A percentile compares a stretch with the other conserved stretches of the same genome.
phyloP scores from a whole-genome alignment of 2,329 filamentous ascomycete species.

The Paramyrothecium sp. region DNA sequence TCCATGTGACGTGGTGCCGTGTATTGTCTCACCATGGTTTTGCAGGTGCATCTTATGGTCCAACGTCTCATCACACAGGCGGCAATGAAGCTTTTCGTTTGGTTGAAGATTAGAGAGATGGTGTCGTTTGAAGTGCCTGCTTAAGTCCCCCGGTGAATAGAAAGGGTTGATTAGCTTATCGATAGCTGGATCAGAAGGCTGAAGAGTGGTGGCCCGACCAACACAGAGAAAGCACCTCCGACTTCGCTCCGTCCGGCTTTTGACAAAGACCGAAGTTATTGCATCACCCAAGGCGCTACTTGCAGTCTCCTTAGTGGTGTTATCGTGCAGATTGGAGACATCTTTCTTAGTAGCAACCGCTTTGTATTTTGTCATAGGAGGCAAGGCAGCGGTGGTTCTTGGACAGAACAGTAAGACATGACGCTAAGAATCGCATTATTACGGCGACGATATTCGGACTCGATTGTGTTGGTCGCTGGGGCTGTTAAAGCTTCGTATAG shows the following conservation, averaged over 20 bases:
- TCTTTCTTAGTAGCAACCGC: no score
- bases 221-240: conserved; percentile 12
- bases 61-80: conserved; percentile 5
- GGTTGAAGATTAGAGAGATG: conserved; percentile 7
- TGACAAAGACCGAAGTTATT: conserved; percentile 9
- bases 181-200: not conserved
- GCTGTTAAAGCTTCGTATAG: conserved; percentile 11
- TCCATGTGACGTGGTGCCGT: not conserved
- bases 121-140: conserved; percentile 10
- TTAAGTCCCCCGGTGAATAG: conserved; percentile 9
- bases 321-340: not conserved
- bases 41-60: conserved; percentile 8
- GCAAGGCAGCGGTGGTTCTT: conserved; percentile 7
- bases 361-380: no score
- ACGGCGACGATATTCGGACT: conserved; percentile 10
- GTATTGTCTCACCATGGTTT: not conserved
- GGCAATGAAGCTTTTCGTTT: conserved; percentile 2
- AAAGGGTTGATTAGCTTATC: conserved; percentile 7
- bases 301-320: not conserved
- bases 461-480: conserved; percentile 4
- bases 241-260: conserved; percentile 5
- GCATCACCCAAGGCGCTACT: not conserved
- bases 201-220: conserved; percentile 4
- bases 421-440: conserved; percentile 10
- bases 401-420: conserved; percentile 8